Percentiles rank a stretch among this genome's conserved stretches.
Evolutionary conservation across 768 basidiomycete species (phyloP).

Genomic region (Pleurotus tuoliensis): DNA sequence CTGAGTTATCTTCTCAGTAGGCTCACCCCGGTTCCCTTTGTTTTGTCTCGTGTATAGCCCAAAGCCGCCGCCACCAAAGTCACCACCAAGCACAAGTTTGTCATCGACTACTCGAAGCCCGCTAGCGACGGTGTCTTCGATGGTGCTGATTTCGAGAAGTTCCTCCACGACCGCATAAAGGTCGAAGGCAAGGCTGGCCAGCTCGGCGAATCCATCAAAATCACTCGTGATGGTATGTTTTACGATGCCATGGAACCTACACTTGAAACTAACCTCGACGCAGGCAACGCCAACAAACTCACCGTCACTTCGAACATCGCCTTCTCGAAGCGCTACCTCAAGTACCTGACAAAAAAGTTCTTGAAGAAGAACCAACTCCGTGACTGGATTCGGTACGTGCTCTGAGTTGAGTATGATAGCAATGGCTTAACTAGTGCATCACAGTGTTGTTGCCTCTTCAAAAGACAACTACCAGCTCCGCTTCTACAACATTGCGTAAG

Average conservation of each 20-base stretch:
- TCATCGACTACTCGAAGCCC: constrained; percentile 83
- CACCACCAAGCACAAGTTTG: constrained; percentile 68
- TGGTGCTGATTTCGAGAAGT: constrained; percentile 72
- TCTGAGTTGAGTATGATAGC: not conserved
- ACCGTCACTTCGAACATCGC: constrained; percentile 82
- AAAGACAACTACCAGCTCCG: constrained; percentile 94
- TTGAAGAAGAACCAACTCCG: constrained; percentile 95
- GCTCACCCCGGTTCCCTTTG: constrained; percentile 51
- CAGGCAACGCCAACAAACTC: constrained; percentile 72
- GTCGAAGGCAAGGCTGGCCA: constrained; percentile 90
- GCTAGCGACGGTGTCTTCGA: constrained; percentile 58
- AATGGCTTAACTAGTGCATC: constrained; percentile 4
- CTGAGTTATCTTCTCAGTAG: constrained; percentile 93
- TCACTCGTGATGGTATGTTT: constrained; percentile 77
- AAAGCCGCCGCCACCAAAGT: constrained; percentile 53
- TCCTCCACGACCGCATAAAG: constrained; percentile 91
- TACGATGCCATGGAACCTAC: not conserved
- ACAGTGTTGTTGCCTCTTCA: constrained; percentile 83
- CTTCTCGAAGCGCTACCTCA: constrained; percentile 96
- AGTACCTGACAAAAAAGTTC: constrained; percentile 99
- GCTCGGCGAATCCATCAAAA: constrained; percentile 85
- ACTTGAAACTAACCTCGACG: not conserved
- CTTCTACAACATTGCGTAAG: constrained; percentile 92
- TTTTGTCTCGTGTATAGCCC: constrained; percentile 39
- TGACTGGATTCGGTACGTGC: constrained; percentile 87